phyloP scores from a whole-genome alignment of 768 basidiomycete genomes.

The Obba rivulosa region DNA sequence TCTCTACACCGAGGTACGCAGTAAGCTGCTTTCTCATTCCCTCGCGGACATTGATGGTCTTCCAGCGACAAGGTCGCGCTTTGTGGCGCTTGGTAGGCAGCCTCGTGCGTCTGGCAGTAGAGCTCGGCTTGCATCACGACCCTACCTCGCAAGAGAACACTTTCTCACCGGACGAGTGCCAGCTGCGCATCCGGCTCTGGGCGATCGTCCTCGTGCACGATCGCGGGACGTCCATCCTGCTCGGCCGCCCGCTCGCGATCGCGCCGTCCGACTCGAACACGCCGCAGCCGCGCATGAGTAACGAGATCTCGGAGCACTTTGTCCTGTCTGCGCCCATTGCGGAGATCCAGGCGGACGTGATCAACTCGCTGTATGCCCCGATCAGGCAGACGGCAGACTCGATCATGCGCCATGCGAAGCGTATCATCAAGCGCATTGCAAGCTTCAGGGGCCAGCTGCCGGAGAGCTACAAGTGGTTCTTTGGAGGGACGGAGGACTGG shows the following conservation, averaged over 20 bases:
- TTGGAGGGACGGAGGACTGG: constrained; percentile 77
- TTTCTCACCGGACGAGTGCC: constrained; percentile 74
- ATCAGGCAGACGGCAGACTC: constrained; percentile 63
- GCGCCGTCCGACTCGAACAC: constrained; percentile 81
- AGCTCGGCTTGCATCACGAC: constrained; percentile 84
- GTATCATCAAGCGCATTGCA: constrained; percentile 74
- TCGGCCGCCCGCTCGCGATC: constrained; percentile 81
- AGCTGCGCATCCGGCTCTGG: constrained; percentile 79
- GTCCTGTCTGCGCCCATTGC: constrained; percentile 68
- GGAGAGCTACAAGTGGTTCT: constrained; percentile 68
- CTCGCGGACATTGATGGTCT: constrained; percentile 6
- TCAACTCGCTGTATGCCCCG: constrained; percentile 79
- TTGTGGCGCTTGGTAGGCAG: constrained; percentile 86
- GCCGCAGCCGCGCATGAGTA: constrained; percentile 54
- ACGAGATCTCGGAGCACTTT: constrained; percentile 77
- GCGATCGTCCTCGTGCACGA: constrained; percentile 82
- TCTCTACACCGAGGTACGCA: constrained; percentile 75
- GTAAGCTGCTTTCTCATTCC: neutral
- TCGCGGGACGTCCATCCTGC: constrained; percentile 81
- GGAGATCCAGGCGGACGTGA: constrained; percentile 85
- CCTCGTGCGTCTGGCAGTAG: constrained; percentile 75
- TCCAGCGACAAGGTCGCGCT: constrained; percentile 81
- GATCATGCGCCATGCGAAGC: constrained; percentile 70
- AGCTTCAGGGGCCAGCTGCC: constrained; percentile 68
- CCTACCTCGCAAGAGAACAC: constrained; percentile 55